phyloP scores from a whole-genome alignment of 2,329 filamentous ascomycete species.

The Colletotrichum sansevieriae region DNA sequence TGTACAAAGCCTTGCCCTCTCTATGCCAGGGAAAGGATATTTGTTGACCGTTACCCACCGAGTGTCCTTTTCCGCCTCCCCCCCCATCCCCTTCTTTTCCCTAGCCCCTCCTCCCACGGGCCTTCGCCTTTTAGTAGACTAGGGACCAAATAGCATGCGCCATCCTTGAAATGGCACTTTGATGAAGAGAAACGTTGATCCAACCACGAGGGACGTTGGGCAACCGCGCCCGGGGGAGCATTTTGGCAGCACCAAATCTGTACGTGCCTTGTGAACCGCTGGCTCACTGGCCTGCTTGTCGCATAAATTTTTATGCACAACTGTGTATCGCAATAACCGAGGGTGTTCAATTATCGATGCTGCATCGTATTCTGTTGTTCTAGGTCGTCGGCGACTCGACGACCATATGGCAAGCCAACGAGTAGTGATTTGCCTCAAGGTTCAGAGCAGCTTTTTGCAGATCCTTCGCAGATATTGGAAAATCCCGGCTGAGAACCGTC shows the following conservation, averaged over 20 bases:
- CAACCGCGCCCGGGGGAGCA: slow-evolving; percentile 16
- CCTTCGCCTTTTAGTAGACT: slow-evolving; percentile 31
- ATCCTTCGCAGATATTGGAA: too few relatives aligned
- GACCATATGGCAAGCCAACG: too few relatives aligned
- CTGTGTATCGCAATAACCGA: not conserved
- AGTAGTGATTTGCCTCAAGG: too few relatives aligned
- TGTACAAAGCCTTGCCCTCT: slow-evolving; percentile 6
- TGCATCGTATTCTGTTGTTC: not conserved
- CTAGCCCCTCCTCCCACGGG: slow-evolving; percentile 20
- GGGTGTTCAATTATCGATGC: not conserved
- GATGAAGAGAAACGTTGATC: slow-evolving; percentile 34
- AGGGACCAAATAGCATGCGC: slow-evolving; percentile 15
- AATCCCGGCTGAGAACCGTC: too few relatives aligned
- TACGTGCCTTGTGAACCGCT: not conserved
- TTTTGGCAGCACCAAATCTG: slow-evolving; percentile 17
- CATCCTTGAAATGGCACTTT: slow-evolving; percentile 28
- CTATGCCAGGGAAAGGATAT: slow-evolving; percentile 37
- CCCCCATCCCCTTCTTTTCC: slow-evolving; percentile 23
- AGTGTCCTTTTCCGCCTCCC: slow-evolving; percentile 29
- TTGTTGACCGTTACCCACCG: slow-evolving; percentile 33
- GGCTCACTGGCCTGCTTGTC: not conserved
- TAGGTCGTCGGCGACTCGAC: not conserved
- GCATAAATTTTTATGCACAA: slow-evolving; percentile 6
- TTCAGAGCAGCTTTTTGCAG: not conserved
- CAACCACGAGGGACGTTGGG: slow-evolving; percentile 32